phyloP scores from a whole-genome alignment of 2,329 filamentous ascomycete genomes.

The Shiraia sp. region DNA sequence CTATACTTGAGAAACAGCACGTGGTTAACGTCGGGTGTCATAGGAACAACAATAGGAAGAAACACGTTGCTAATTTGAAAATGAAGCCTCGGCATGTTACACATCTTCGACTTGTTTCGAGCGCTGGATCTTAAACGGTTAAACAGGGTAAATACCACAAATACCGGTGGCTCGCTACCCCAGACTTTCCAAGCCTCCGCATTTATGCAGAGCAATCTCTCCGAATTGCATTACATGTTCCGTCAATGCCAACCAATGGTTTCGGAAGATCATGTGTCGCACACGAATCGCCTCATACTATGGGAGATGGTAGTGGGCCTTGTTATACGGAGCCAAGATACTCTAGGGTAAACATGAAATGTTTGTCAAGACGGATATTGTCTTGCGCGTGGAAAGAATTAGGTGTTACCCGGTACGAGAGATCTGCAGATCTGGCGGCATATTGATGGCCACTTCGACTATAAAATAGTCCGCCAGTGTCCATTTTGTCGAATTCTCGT shows the following conservation, averaged over 20 bases:
- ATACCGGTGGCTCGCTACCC: slow-evolving; percentile 7
- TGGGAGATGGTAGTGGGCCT: slow-evolving; percentile 5
- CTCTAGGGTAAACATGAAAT: slow-evolving; percentile 7
- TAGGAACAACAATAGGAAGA: no score
- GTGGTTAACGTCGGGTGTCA: no score
- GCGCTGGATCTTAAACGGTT: no score
- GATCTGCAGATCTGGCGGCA: slow-evolving; percentile 1
- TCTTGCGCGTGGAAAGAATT: slow-evolving; percentile 2
- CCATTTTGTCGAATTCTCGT: no score
- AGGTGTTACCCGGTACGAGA: slow-evolving; percentile 1
- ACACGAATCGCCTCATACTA: slow-evolving; percentile 1
- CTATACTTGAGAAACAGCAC: no score
- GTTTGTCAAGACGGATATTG: slow-evolving; percentile 17
- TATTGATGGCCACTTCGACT: background rate
- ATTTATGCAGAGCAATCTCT: slow-evolving; percentile 16
- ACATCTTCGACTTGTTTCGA: no score
- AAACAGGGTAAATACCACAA: slow-evolving; percentile 11
- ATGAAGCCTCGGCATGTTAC: no score
- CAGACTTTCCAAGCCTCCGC: background rate
- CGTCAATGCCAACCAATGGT: background rate
- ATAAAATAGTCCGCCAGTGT: no score
- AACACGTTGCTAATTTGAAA: no score
- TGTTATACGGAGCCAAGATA: slow-evolving; percentile 8
- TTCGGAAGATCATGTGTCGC: background rate
- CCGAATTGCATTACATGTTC: slow-evolving; percentile 5